Evolutionary conservation across 2,329 filamentous ascomycete genomes (phyloP).

Genomic region (Colletotrichum sp.): DNA sequence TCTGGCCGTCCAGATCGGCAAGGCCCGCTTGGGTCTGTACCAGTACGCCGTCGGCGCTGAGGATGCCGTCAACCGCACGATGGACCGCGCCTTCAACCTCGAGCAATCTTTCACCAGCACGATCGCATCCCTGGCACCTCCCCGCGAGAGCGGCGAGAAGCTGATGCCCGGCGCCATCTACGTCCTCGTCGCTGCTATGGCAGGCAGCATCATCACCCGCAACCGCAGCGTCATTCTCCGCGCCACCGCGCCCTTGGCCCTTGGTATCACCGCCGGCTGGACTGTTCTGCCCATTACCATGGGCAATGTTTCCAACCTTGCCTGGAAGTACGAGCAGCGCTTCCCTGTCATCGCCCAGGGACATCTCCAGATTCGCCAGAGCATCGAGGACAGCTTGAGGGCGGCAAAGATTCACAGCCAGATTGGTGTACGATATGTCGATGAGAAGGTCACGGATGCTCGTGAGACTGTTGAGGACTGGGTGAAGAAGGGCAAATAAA

Average conservation of each 20-base stretch:
- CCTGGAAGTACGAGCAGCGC: conserved; percentile 92
- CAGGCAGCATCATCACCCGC: conserved; percentile 87
- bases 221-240: conserved; percentile 87
- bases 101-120: conserved; percentile 92
- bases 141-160: conserved; percentile 84
- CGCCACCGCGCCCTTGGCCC: conserved; percentile 74
- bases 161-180: conserved; percentile 91
- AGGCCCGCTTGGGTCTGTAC: conserved; percentile 82
- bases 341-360: conserved; percentile 84
- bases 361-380: conserved; percentile 75
- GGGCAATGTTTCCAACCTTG: conserved; percentile 82
- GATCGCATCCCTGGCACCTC: conserved; percentile 84
- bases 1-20: conserved; percentile 81
- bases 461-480: conserved; percentile 83
- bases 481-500: conserved; percentile 88
- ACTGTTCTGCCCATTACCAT: conserved; percentile 87
- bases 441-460: conserved; percentile 79
- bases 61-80: conserved; percentile 80
- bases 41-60: conserved; percentile 75
- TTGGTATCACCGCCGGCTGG: conserved; percentile 86
- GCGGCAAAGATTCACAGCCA: conserved; percentile 78
- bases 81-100: conserved; percentile 81
- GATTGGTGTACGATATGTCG: conserved; percentile 73
- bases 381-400: conserved; percentile 71
- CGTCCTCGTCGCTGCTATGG: conserved; percentile 93